phyloP scores from a whole-genome alignment of 257 asterid genomes.

The Fraxinus cuspidata region DNA sequence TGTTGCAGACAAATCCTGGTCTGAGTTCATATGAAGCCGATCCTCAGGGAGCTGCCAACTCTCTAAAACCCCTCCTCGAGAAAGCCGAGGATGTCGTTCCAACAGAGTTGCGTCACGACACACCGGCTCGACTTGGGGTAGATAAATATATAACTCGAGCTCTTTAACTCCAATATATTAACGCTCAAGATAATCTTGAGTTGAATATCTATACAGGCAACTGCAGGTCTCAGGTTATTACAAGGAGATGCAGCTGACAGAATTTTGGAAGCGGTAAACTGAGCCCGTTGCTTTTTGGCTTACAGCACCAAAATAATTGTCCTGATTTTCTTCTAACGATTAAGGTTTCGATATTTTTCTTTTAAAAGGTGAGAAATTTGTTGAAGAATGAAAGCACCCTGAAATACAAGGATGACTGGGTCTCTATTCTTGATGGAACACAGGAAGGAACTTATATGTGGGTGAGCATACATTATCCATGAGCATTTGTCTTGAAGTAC shows the following conservation, averaged over 20 bases:
- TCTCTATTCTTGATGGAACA: constrained; percentile 58
- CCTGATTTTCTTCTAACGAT: neutral
- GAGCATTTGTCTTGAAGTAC: neutral
- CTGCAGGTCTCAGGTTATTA: constrained; percentile 75
- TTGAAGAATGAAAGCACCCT: constrained; percentile 52
- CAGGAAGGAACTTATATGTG: constrained; percentile 80
- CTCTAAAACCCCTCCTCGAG: constrained; percentile 45
- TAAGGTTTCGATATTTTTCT: neutral
- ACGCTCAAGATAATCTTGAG: neutral
- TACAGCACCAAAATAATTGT: neutral
- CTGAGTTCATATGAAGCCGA: constrained; percentile 58
- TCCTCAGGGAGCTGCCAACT: constrained; percentile 61
- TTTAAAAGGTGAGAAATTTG: constrained; percentile 53
- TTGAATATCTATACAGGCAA: constrained; percentile 47
- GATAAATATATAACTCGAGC: neutral
- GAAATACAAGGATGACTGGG: constrained; percentile 53
- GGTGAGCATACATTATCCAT: constrained; percentile 41
- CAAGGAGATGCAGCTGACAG: constrained; percentile 57
- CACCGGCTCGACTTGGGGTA: constrained; percentile 83
- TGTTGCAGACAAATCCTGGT: constrained; percentile 55
- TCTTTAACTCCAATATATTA: neutral
- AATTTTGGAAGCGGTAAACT: constrained; percentile 64
- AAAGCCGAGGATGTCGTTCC: constrained; percentile 62
- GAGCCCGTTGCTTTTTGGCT: neutral
- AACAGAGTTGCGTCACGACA: constrained; percentile 28